Percentiles rank a stretch among this genome's conserved stretches.
Conservation (phyloP, 768 basidiomycete genomes). For the Pisolithus albus region DNA sequence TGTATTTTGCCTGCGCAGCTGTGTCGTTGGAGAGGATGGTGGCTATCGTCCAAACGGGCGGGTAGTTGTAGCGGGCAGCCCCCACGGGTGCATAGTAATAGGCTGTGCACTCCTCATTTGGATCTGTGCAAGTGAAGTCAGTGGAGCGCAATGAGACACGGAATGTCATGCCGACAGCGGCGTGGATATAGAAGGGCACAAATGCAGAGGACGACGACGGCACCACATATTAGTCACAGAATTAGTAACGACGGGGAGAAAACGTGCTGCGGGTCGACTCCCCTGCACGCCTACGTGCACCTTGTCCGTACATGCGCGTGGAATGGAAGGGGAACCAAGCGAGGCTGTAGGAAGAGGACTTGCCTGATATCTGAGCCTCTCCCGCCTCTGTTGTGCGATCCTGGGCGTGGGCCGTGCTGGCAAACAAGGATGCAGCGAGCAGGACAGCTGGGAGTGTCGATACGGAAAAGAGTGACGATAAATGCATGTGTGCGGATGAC, state of each 20-base stretch:
- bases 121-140: slow-evolving; percentile 17
- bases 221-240: too few relatives aligned
- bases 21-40: slow-evolving; percentile 37
- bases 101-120: slow-evolving; percentile 34
- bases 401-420: slow-evolving; percentile 9
- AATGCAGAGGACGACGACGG: too few relatives aligned
- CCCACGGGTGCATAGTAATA: slow-evolving; percentile 37
- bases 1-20: slow-evolving; percentile 38
- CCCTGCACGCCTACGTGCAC: too few relatives aligned
- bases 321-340: neutral
- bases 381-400: slow-evolving; percentile 30
- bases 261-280: too few relatives aligned
- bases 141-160: too few relatives aligned
- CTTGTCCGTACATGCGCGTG: neutral
- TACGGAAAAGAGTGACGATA: slow-evolving; percentile 14
- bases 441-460: slow-evolving; percentile 2
- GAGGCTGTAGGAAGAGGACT: slow-evolving; percentile 2
- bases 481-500: slow-evolving; percentile 10
- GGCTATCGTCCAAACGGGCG: slow-evolving; percentile 39
- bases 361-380: slow-evolving; percentile 34
- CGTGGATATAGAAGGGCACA: too few relatives aligned
- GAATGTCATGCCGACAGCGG: too few relatives aligned
- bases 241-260: too few relatives aligned
- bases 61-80: slow-evolving; percentile 32
- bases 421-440: slow-evolving; percentile 3